These are phyloP conservation scores for Blastosporella zonata DNA, from an alignment of 1,284 basidiomycete genomes.

Conservation along the genomic window DNA sequence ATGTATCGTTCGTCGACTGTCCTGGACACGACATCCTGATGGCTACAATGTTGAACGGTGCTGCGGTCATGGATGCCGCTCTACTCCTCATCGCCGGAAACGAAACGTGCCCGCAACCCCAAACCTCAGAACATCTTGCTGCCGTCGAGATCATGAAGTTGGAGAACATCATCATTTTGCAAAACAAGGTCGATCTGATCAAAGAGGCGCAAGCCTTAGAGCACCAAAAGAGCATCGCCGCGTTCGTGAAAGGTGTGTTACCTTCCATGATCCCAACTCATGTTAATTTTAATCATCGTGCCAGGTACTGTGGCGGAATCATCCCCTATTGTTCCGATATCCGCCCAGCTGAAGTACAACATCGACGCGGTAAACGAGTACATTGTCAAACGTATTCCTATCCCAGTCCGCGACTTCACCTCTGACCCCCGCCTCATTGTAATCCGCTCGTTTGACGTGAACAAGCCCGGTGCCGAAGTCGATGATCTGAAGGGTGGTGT, in stretches of 20 bases:
- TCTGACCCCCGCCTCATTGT: conserved; percentile 93
- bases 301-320: conserved; percentile 93
- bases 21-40: conserved; percentile 96
- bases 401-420: conserved; percentile 91
- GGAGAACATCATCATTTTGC: conserved; percentile 96
- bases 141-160: conserved; percentile 99
- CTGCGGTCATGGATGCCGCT: conserved; percentile 99
- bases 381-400: conserved; percentile 95
- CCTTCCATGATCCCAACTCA: not conserved
- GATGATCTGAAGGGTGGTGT: conserved; percentile 98
- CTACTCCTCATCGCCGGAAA: conserved; percentile 94
- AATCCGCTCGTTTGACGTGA: conserved; percentile 99
- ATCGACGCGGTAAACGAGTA: conserved; percentile 99
- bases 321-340: conserved; percentile 98
- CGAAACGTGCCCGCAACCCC: conserved; percentile 98
- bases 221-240: conserved; percentile 89
- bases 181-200: conserved; percentile 97
- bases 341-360: conserved; percentile 98
- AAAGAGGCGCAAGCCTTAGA: conserved; percentile 89
- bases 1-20: conserved; percentile 97
- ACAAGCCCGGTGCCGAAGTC: conserved; percentile 97
- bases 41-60: conserved; percentile 99
- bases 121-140: conserved; percentile 97
- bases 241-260: conserved; percentile 85
- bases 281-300: conserved; percentile 1